A percentile compares a stretch with the other conserved stretches of the same genome.
Conservation (phyloP, 345 rosid species). For the Lepidium africanum region DNA sequence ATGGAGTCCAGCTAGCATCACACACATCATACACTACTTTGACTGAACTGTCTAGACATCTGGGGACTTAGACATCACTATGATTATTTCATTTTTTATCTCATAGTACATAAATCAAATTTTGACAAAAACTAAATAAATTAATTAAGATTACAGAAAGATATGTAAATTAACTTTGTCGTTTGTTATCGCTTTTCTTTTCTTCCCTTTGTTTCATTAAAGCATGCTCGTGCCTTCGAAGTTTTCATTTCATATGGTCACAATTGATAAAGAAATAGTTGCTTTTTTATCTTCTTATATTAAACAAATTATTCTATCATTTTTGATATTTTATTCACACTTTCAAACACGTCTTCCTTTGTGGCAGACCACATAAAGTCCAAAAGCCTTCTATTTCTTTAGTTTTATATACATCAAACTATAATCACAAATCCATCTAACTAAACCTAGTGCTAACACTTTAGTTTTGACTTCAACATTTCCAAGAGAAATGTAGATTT, state of each 20-base stretch:
- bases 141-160: too few relatives aligned
- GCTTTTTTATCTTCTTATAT: not conserved
- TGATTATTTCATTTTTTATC: not conserved
- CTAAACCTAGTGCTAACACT: too few relatives aligned
- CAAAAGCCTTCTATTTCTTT: slow-evolving; percentile 4
- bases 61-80: not conserved
- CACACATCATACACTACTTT: not conserved
- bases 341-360: slow-evolving; percentile 26
- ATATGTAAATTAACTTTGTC: not conserved
- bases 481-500: too few relatives aligned
- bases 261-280: slow-evolving; percentile 4
- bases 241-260: slow-evolving; percentile 23
- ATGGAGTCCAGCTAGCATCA: slow-evolving; percentile 2
- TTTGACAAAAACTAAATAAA: not conserved
- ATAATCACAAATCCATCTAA: too few relatives aligned
- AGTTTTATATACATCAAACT: not conserved
- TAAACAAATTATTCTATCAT: slow-evolving; percentile 12
- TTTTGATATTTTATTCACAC: slow-evolving; percentile 18
- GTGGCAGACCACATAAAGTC: slow-evolving; percentile 29
- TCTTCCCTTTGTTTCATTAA: not conserved
- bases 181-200: not conserved
- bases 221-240: slow-evolving; percentile 23
- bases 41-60: not conserved
- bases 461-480: too few relatives aligned
- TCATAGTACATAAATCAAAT: not conserved